These are phyloP conservation scores for Flaveria robusta DNA, from an alignment of 129 eudicot genomes.

Conservation along the genomic window DNA sequence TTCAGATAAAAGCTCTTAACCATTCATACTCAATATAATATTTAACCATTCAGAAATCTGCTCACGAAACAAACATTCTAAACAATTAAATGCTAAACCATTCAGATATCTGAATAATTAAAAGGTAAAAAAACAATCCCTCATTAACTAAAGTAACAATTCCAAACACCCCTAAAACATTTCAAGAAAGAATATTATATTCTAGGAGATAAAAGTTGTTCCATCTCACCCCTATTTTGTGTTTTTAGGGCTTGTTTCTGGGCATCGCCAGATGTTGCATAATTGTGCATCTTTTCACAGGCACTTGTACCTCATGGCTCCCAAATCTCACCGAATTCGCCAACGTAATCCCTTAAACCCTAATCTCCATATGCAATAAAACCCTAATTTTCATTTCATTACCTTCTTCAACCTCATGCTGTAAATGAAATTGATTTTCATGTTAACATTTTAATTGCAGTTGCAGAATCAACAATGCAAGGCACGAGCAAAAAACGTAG, in stretches of 20 bases:
- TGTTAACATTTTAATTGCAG: conserved; percentile 33
- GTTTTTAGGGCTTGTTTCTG: not conserved
- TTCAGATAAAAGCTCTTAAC: too few relatives aligned
- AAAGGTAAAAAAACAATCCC: too few relatives aligned
- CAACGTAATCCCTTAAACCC: conserved; percentile 44
- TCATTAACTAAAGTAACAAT: too few relatives aligned
- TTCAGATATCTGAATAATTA: too few relatives aligned
- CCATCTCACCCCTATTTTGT: not conserved
- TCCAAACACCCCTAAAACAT: too few relatives aligned
- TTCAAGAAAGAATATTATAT: not conserved
- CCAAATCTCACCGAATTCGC: conserved; percentile 69
- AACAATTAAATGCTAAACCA: too few relatives aligned
- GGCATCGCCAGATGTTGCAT: conserved; percentile 42
- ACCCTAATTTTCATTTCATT: conserved; percentile 1
- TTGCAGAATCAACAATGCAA: conserved; percentile 49
- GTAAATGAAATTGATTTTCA: not conserved
- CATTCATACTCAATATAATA: too few relatives aligned
- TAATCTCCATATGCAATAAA: not conserved
- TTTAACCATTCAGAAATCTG: too few relatives aligned
- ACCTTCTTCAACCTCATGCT: too few relatives aligned
- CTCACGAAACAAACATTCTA: too few relatives aligned
- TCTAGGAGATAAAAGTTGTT: not conserved
- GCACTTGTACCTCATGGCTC: conserved; percentile 51
- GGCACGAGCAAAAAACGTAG: conserved; percentile 59
- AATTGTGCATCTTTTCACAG: conserved; percentile 28